Conservation (phyloP, 177 flowering plant genomes). For the Vitis hybrid region DNA sequence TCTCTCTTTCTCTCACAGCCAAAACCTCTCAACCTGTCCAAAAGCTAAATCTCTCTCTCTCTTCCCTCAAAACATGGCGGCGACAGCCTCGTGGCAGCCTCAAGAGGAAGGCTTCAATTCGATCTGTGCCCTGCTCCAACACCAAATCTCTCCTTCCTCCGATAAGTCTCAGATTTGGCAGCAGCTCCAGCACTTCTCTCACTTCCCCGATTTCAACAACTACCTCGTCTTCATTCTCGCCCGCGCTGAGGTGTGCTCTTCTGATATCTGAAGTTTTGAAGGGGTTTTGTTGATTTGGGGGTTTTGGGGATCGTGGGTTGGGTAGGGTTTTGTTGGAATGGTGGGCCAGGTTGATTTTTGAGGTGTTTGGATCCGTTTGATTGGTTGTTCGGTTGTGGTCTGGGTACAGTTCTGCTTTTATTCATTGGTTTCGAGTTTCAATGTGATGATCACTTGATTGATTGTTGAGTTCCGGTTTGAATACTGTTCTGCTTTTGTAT, state of each 20-base stretch:
- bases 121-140: slow-evolving; percentile 86
- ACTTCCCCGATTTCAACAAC: slow-evolving; percentile 96
- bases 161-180: slow-evolving; percentile 88
- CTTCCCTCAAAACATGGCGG: slow-evolving; percentile 15
- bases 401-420: too few relatives aligned
- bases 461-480: too few relatives aligned
- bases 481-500: too few relatives aligned
- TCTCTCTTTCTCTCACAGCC: too few relatives aligned
- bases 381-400: too few relatives aligned
- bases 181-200: slow-evolving; percentile 85
- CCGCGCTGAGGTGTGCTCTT: slow-evolving; percentile 63
- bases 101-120: slow-evolving; percentile 77
- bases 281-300: neutral
- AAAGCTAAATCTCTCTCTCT: neutral
- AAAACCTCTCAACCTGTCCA: too few relatives aligned
- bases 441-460: too few relatives aligned
- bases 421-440: too few relatives aligned
- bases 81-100: slow-evolving; percentile 65
- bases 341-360: too few relatives aligned
- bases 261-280: neutral
- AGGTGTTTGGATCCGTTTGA: too few relatives aligned
- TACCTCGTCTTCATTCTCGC: slow-evolving; percentile 88
- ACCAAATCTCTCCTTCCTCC: slow-evolving; percentile 76
- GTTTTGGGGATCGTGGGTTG: neutral
- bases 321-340: neutral